Evolutionary conservation across 2,329 filamentous ascomycete genomes (phyloP), one percentile per base, ranked within the genome.

Genomic region (Colletotrichum zoysiae): DNA sequence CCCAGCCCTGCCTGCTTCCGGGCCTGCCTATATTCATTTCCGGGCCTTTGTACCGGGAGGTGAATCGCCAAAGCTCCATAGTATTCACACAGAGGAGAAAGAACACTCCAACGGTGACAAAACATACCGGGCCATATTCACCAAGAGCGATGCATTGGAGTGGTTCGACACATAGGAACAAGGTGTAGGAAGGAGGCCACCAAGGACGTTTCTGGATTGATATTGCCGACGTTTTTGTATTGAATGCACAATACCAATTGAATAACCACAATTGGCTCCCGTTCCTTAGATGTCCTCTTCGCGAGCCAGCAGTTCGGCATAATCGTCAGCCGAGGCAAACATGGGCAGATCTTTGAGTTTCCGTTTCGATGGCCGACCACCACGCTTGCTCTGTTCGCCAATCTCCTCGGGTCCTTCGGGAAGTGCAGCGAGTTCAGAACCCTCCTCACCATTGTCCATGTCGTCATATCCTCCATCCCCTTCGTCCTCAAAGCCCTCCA

Each of bases 281-380:
- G 18, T 42, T 12, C 11, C n/a, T 58, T 40, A 50, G 6, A 70
- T 53, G 23, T 90, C 90, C 74, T 91, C 90, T 63, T 96, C 93
- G 74, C 90, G 88, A 5, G 87, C 93, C 80, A 97, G 82, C 83
- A 97, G 87, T 77, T 92, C 93, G 20, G 95, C 95, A 81, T 98
- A 99, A 80, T 98, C 96, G 66, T 98, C 96, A 42, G 88, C 92
- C 42, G 94, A 97, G 26, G 97, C 96, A 84, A 99, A 99, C 46
- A 91, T 97, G 8, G 96, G 96, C 76, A 99, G 85, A 74, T 90
- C 90, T 88, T 95, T 97, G 81, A 98, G 86, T 84, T 94, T 94
- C 87, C 92, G 94, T 84, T 89, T 91, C 84, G 93, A 93, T 79
- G 89, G 87, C 87, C 74, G 80, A 73, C 78, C 79, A n/a, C 79